Conservation (phyloP, 78 protist species). For the slime mould (Dictyostelium discoideum) region DNA sequence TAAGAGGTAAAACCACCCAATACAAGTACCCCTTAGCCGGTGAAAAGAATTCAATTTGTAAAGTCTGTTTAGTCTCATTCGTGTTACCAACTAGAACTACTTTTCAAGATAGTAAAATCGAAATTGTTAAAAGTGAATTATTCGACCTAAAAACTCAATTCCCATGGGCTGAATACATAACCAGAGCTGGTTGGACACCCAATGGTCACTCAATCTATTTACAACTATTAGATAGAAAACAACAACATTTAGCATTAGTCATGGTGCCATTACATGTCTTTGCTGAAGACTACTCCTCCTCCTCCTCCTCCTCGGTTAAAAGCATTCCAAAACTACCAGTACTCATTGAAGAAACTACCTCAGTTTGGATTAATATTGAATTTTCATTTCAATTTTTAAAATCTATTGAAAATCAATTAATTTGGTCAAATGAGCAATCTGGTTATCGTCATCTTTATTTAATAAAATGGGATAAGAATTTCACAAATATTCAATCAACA, state of each 20-base stretch:
- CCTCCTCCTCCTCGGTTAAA: background rate
- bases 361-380: slow-evolving; percentile 46
- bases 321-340: background rate
- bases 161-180: slow-evolving; percentile 74
- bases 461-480: slow-evolving; percentile 16
- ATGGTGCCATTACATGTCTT: slow-evolving; percentile 17
- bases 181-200: slow-evolving; percentile 61
- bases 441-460: slow-evolving; percentile 77
- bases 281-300: background rate
- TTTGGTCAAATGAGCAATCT: slow-evolving; percentile 63
- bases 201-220: slow-evolving; percentile 36
- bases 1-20: slow-evolving; percentile 16
- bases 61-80: background rate
- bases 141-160: slow-evolving; percentile 17
- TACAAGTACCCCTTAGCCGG: slow-evolving; percentile 83
- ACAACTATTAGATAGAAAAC: slow-evolving; percentile 61
- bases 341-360: slow-evolving; percentile 10
- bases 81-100: background rate
- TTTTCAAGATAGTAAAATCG: background rate
- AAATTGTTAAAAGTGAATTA: background rate
- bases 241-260: slow-evolving; percentile 60
- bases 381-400: background rate
- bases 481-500: background rate
- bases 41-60: slow-evolving; percentile 1
- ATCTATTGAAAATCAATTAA: background rate